Evolutionary conservation across 306 rosid genomes (phyloP).

Genomic region (Prunus fruticosa): DNA sequence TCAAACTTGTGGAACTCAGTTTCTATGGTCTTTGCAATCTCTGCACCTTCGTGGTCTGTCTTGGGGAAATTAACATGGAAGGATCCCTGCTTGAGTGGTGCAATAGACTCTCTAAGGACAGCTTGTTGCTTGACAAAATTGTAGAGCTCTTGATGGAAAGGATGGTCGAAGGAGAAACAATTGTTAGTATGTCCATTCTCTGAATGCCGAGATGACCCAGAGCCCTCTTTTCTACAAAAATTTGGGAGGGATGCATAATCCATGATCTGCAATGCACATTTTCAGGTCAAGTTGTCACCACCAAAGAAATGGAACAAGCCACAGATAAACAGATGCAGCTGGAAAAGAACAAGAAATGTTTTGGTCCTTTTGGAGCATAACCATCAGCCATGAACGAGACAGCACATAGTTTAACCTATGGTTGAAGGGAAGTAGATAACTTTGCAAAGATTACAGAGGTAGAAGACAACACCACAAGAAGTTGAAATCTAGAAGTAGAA

Average conservation of each 20-base stretch:
- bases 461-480: not conserved
- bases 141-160: constrained; percentile 81
- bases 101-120: constrained; percentile 28
- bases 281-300: not conserved
- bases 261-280: constrained; percentile 63
- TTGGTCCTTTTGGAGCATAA: not conserved
- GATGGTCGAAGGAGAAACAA: constrained; percentile 70
- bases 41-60: constrained; percentile 58
- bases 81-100: constrained; percentile 65
- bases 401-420: not conserved
- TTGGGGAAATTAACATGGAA: constrained; percentile 80
- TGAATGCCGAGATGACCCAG: constrained; percentile 59
- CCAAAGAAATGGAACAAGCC: not conserved
- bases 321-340: not conserved
- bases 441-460: not conserved
- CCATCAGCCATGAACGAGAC: not conserved
- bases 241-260: constrained; percentile 85
- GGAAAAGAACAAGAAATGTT: not conserved
- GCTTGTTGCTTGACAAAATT: constrained; percentile 56
- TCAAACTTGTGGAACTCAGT: constrained; percentile 63
- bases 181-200: constrained; percentile 36
- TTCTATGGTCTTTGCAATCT: constrained; percentile 65
- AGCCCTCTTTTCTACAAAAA: constrained; percentile 72
- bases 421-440: not conserved
- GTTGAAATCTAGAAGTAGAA: constrained; percentile 1